Evolutionary conservation across 1,139 yeast species (phyloP).

Genomic region (Hanseniaspora sp.): DNA sequence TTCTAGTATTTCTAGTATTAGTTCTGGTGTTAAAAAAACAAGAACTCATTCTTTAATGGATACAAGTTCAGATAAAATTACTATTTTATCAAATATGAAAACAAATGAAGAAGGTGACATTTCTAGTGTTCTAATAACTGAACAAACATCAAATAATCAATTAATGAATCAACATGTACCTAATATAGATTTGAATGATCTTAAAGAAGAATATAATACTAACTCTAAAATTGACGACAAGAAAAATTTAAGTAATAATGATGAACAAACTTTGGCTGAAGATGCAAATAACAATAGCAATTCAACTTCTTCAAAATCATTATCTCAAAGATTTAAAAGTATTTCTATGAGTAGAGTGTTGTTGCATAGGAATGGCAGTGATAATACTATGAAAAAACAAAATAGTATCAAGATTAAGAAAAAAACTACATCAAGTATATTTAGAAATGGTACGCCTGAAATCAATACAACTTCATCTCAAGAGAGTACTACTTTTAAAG

Average conservation of each 20-base stretch:
- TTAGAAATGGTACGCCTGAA: not conserved
- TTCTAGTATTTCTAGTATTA: too few species aligned
- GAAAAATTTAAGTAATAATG: too few species aligned
- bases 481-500: not conserved
- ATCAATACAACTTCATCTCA: not conserved
- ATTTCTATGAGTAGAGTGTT: slow-evolving; percentile 1
- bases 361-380: not conserved
- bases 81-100: not conserved
- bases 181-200: not conserved
- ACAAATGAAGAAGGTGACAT: not conserved
- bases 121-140: not conserved
- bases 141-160: not conserved
- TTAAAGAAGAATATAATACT: too few species aligned
- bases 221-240: too few species aligned
- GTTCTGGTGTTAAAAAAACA: too few species aligned
- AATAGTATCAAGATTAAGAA: not conserved
- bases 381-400: not conserved
- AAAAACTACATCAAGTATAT: not conserved
- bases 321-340: not conserved
- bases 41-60: not conserved
- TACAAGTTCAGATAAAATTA: not conserved
- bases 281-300: not conserved
- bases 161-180: not conserved
- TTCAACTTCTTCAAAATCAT: not conserved
- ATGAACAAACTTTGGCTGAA: too few species aligned